Evolutionary conservation across 2,329 filamentous ascomycete genomes (phyloP), one percentile per base, ranked within the genome.

Genomic region (Aspergillus awamori): DNA sequence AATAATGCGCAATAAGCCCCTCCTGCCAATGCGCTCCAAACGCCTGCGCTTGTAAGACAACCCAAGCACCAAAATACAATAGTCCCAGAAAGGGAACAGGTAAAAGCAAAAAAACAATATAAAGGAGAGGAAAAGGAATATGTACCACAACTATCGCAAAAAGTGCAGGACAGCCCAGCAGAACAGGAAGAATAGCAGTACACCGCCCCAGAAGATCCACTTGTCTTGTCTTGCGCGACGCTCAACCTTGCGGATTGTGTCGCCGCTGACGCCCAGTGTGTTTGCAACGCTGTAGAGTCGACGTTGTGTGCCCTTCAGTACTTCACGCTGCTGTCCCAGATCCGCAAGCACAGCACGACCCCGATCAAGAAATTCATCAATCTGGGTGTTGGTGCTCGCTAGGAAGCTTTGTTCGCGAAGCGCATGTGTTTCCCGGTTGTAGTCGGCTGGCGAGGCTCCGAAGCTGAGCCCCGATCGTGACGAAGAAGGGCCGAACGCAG

Each of bases 171-270:
- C 93, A 65, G 95, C 79, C 87, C 92, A 98, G 77, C 94, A 97
- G 74, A 99, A 99, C 39, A 86, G 73, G 70, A 98, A 91, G 77
- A 99, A 99, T 38, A 95, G 78, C 5, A 96, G 78, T 2, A 94
- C 92, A 0, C 95, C 93, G 0, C 82, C 90, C 84, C 90, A 91
- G 76, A 99, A 99, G 38, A 99, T 96, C 93, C 93, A 98, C 79
- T 97, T 98, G 76, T 99, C 95, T 81, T 98, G 91, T 76, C 88
- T 90, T 54, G 95, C 93, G 64, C 95, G 84, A 68, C 95, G 81
- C 79, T 98, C 94, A 45, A 99, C 90, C 92, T 95, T 98, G 51
- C 95, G 88, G 66, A 99, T 99, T 2, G 95, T 99, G 75, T 98
- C 94, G 20, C 94, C 93, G 72, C 91, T 96, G 62, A 99, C 86